Conservation (phyloP, 2,329 filamentous ascomycete species). For the Fusarium nanum region DNA sequence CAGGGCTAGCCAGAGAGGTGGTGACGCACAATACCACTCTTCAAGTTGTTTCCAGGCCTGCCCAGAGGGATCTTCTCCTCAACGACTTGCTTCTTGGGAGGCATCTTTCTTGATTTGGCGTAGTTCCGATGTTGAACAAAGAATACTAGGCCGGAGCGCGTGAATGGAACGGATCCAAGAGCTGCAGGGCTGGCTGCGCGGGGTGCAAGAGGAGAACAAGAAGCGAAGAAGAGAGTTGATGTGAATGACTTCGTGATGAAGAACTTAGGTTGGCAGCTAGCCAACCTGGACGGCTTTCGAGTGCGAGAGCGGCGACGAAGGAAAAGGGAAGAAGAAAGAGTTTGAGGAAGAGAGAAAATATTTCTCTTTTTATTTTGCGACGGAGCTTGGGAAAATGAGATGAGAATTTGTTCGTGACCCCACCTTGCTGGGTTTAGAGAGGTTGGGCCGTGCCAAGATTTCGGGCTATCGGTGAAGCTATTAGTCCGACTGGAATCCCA, state of each 20-base stretch:
- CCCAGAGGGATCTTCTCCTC: constrained; percentile 98
- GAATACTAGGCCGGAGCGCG: constrained; percentile 63
- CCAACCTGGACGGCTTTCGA: constrained; percentile 55
- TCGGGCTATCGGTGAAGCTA: constrained; percentile 18
- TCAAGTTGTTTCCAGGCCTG: constrained; percentile 96
- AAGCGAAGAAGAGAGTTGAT: constrained; percentile 62
- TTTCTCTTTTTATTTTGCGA: constrained; percentile 44
- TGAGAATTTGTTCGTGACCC: constrained; percentile 49
- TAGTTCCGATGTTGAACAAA: constrained; percentile 66
- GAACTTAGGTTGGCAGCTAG: constrained; percentile 51
- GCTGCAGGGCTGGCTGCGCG: constrained; percentile 77
- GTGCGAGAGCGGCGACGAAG: constrained; percentile 41
- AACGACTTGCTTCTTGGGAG: constrained; percentile 91
- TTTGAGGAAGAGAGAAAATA: constrained; percentile 29
- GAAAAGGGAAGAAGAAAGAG: constrained; percentile 25
- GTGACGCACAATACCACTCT: constrained; percentile 92
- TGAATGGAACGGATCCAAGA: constrained; percentile 60
- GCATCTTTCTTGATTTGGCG: constrained; percentile 79
- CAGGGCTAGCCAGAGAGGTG: background rate
- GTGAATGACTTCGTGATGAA: constrained; percentile 59
- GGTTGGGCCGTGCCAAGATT: constrained; percentile 43
- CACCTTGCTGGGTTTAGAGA: constrained; percentile 43
- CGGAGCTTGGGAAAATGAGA: constrained; percentile 44
- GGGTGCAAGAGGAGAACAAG: constrained; percentile 60
- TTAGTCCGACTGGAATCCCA: constrained; percentile 27